A percentile compares a stretch with the other conserved stretches of the same genome.
These are phyloP conservation scores for Plasmopara muralis DNA, from an alignment of 352 stramenopile species.

Conservation along the genomic window DNA sequence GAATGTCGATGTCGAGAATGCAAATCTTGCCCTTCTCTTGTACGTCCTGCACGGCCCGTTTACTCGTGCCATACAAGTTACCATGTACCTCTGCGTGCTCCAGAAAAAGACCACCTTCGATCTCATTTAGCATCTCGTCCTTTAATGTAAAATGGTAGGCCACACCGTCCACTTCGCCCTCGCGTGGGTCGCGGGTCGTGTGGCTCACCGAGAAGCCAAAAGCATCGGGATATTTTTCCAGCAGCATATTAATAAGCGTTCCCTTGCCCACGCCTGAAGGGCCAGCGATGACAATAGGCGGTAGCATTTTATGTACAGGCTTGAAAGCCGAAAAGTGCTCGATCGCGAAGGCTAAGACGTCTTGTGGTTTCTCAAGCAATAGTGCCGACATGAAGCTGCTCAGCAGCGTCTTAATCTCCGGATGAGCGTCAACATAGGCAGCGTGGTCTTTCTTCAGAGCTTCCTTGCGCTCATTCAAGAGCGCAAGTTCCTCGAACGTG, in stretches of 20 bases:
- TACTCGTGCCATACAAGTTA: slow-evolving; percentile 97
- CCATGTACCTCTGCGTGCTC: slow-evolving; percentile 97
- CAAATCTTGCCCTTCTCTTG: slow-evolving; percentile 93
- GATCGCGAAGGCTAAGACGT: slow-evolving; percentile 75
- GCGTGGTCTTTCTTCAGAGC: slow-evolving; percentile 81
- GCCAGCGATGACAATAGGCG: slow-evolving; percentile 87
- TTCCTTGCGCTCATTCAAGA: slow-evolving; percentile 83
- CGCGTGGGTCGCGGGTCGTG: slow-evolving; percentile 92
- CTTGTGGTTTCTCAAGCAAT: slow-evolving; percentile 79
- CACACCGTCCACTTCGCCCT: slow-evolving; percentile 92
- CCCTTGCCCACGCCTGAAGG: slow-evolving; percentile 92
- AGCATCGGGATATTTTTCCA: slow-evolving; percentile 70
- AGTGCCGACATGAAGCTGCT: slow-evolving; percentile 83
- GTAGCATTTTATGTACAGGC: slow-evolving; percentile 42
- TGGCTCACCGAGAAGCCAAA: slow-evolving; percentile 98
- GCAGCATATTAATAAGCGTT: slow-evolving; percentile 92
- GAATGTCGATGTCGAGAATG: slow-evolving; percentile 98
- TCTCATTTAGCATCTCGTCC: slow-evolving; percentile 90
- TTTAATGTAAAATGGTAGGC: slow-evolving; percentile 97
- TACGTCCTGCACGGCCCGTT: slow-evolving; percentile 89
- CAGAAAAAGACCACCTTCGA: slow-evolving; percentile 93
- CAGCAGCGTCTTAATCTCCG: slow-evolving; percentile 87
- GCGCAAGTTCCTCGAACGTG: slow-evolving; percentile 76
- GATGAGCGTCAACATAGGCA: slow-evolving; percentile 73
- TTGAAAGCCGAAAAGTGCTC: slow-evolving; percentile 77